phyloP scores from a whole-genome alignment of 495 filamentous ascomycete species.

The Aspergillus bertholletiae region DNA sequence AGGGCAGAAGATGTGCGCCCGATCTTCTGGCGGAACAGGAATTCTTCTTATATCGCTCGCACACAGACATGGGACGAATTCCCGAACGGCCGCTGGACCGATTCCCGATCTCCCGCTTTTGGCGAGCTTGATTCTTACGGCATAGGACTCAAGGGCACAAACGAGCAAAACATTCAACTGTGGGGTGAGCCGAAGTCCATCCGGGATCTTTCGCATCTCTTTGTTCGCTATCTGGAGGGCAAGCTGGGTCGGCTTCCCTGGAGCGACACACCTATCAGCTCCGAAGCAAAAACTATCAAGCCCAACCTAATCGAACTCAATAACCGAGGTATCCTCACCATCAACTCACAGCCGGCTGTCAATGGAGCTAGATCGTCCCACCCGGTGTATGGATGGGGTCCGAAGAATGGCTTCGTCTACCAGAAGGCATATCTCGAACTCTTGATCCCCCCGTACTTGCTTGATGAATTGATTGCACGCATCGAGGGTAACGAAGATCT shows the following conservation, averaged over 20 bases:
- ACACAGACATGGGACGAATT: conserved; percentile 99
- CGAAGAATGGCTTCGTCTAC: conserved; percentile 92
- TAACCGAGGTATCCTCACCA: conserved; percentile 80
- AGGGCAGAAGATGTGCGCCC: conserved; percentile 94
- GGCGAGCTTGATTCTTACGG: conserved; percentile 96
- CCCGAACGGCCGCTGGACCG: conserved; percentile 98
- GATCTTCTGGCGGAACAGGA: conserved; percentile 98
- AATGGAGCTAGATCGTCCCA: conserved; percentile 89
- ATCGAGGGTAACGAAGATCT: conserved; percentile 77
- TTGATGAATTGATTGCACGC: conserved; percentile 72
- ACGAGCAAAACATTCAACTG: conserved; percentile 91
- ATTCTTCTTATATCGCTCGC: conserved; percentile 89
- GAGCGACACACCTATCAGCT: conserved; percentile 84
- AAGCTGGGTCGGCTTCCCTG: conserved; percentile 83
- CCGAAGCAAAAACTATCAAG: conserved; percentile 75
- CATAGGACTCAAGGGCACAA: conserved; percentile 91
- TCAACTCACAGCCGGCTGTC: conserved; percentile 97
- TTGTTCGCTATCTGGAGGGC: conserved; percentile 77
- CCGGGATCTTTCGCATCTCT: conserved; percentile 75
- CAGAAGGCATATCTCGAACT: conserved; percentile 98
- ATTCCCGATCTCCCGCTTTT: conserved; percentile 94
- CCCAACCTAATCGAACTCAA: conserved; percentile 77
- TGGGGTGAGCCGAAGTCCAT: conserved; percentile 86
- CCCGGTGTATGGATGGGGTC: conserved; percentile 89
- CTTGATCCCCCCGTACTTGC: conserved; percentile 73